Percentiles rank a stretch among this genome's conserved stretches.
Conservation (phyloP, 192 early-diverging fungal species). For the Polychytrium aggregatum region DNA sequence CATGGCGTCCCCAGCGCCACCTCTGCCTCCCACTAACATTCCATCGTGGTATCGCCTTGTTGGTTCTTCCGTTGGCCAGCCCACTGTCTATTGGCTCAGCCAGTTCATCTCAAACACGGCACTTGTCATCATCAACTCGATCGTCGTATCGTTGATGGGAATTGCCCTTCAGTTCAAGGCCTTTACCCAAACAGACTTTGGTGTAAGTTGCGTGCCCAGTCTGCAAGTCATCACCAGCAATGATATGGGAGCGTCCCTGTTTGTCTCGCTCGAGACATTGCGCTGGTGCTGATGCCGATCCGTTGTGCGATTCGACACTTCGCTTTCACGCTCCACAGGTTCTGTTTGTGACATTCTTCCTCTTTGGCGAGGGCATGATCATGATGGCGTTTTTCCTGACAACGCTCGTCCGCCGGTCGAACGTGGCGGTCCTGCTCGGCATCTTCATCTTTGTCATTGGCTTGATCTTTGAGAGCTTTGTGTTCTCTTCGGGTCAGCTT, state of each 20-base stretch:
- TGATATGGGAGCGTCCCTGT: too few species aligned
- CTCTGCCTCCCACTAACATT: too few species aligned
- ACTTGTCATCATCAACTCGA: constrained; percentile 41
- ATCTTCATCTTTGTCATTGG: constrained; percentile 75
- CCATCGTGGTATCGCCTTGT: constrained; percentile 12
- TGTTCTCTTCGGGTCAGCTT: constrained; percentile 28
- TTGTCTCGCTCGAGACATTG: too few species aligned
- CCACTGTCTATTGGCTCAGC: constrained; percentile 52
- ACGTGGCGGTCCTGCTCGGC: constrained; percentile 56
- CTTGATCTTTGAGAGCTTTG: constrained; percentile 54
- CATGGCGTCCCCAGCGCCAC: too few species aligned
- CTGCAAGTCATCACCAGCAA: too few species aligned
- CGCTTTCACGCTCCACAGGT: constrained; percentile 1
- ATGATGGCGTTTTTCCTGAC: constrained; percentile 59
- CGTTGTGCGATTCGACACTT: background rate
- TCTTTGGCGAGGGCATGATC: constrained; percentile 66
- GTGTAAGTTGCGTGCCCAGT: constrained; percentile 9
- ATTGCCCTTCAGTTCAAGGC: constrained; percentile 47
- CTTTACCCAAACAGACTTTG: constrained; percentile 52
- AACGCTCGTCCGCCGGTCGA: constrained; percentile 45
- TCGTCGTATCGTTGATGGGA: constrained; percentile 49
- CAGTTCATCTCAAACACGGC: constrained; percentile 47
- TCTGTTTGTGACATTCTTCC: constrained; percentile 54
- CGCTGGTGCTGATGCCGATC: too few species aligned
- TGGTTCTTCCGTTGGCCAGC: constrained; percentile 1